These are phyloP conservation scores for Lithohypha guttulata DNA, from an alignment of 2,329 filamentous ascomycete species.

Conservation along the genomic window DNA sequence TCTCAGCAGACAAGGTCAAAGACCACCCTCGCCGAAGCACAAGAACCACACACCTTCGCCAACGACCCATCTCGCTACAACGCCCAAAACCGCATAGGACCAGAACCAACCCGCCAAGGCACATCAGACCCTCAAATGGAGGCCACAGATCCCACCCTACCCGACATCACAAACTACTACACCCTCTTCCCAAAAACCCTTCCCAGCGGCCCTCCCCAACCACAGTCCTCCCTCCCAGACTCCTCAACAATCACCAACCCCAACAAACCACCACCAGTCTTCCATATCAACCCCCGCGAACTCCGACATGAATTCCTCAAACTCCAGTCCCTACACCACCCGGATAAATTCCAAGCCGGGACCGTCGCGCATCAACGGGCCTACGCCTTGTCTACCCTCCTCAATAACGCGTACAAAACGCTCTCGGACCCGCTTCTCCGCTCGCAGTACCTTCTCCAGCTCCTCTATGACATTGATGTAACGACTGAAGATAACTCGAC, in stretches of 20 bases:
- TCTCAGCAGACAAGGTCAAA: neutral
- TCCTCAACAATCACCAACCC: slow-evolving; percentile 55
- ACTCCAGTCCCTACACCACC: slow-evolving; percentile 53
- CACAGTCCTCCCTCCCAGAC: slow-evolving; percentile 10
- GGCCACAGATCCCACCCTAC: neutral
- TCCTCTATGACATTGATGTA: slow-evolving; percentile 61
- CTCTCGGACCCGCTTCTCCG: slow-evolving; percentile 65
- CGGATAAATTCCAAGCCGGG: slow-evolving; percentile 37
- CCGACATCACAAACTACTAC: slow-evolving; percentile 49
- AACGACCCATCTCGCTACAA: slow-evolving; percentile 4
- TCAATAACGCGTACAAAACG: slow-evolving; percentile 89
- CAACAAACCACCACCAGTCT: slow-evolving; percentile 66
- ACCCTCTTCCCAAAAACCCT: slow-evolving; percentile 69
- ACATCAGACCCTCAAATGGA: neutral
- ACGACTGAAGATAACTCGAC: slow-evolving; percentile 62
- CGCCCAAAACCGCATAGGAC: neutral
- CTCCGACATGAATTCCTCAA: slow-evolving; percentile 78
- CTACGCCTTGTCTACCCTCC: slow-evolving; percentile 66
- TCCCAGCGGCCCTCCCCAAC: slow-evolving; percentile 6
- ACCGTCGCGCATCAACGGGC: slow-evolving; percentile 46
- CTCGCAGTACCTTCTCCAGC: slow-evolving; percentile 73
- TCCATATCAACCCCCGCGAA: slow-evolving; percentile 57
- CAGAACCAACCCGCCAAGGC: neutral
- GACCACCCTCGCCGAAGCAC: slow-evolving; percentile 1
- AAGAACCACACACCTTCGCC: slow-evolving; percentile 1